phyloP scores from a whole-genome alignment of 2,329 filamentous ascomycete species.

The Colletotrichum navitas region DNA sequence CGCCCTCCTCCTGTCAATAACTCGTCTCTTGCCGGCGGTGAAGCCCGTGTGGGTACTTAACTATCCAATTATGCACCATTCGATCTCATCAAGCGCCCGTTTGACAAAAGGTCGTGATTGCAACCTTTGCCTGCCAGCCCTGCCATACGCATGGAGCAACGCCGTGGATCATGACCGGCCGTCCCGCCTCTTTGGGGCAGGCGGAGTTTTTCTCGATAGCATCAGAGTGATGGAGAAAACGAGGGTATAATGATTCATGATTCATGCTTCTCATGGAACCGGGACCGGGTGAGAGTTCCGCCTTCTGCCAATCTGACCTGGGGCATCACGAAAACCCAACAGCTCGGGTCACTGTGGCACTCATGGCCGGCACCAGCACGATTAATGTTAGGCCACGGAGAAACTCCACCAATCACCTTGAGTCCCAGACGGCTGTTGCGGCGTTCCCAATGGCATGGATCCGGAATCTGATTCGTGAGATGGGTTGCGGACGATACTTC shows the following conservation, averaged over 20 bases:
- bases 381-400: conserved; percentile 23
- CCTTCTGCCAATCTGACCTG: background rate
- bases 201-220: background rate
- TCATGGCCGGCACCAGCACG: conserved; percentile 31
- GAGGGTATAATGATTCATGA: background rate
- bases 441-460: conserved; percentile 39
- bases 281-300: background rate
- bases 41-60: conserved; percentile 21
- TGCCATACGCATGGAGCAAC: conserved; percentile 6
- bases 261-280: conserved; percentile 8
- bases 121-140: background rate
- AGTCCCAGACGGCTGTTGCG: conserved; percentile 26
- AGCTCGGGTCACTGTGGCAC: conserved; percentile 28
- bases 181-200: conserved; percentile 18
- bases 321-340: conserved; percentile 25
- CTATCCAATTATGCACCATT: background rate
- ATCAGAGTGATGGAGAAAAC: conserved; percentile 5
- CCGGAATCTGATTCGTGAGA: conserved; percentile 38
- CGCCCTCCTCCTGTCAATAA: conserved; percentile 11
- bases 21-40: conserved; percentile 5
- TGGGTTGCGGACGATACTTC: conserved; percentile 30
- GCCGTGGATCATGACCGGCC: conserved; percentile 32
- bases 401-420: conserved; percentile 22
- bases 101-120: background rate
- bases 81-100: background rate